Evolutionary conservation across 345 rosid species (phyloP).

Genomic region (Eucalyptus cladocalyx): DNA sequence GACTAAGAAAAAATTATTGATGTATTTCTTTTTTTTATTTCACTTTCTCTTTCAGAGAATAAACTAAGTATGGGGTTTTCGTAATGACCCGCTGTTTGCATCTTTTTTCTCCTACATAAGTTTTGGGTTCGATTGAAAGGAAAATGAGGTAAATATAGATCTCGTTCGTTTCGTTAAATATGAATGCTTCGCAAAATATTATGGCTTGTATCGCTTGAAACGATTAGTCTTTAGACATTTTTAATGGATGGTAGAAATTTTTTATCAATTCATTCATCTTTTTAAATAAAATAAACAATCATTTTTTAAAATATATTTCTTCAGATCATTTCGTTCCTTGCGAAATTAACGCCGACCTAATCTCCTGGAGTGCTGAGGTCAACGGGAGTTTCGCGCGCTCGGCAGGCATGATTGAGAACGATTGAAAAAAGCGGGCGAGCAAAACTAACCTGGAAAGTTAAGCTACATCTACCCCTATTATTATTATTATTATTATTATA

Average conservation of each 20-base stretch:
- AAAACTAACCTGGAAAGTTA: background rate
- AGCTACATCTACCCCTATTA: background rate
- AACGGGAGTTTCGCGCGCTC: background rate
- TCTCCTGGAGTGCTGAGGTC: background rate
- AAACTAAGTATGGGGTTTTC: no score
- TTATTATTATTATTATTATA: no score
- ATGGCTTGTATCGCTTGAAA: fast-evolving
- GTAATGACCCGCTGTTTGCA: fast-evolving
- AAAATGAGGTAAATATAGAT: background rate
- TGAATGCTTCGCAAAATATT: background rate
- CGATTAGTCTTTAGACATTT: background rate
- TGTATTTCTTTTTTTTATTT: background rate
- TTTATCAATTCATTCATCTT: fast-evolving
- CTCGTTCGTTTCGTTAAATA: fast-evolving
- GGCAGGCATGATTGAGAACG: background rate
- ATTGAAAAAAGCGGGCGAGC: background rate
- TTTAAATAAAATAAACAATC: no score
- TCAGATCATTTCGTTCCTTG: no score
- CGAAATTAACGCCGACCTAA: no score
- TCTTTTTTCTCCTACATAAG: background rate
- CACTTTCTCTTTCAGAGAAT: background rate
- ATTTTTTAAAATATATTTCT: no score
- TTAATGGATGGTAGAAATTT: no score
- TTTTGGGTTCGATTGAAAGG: background rate
- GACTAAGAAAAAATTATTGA: no score